These are phyloP conservation scores for Lachancea quebecensis DNA, from an alignment of 805 yeast species.

Conservation along the genomic window DNA sequence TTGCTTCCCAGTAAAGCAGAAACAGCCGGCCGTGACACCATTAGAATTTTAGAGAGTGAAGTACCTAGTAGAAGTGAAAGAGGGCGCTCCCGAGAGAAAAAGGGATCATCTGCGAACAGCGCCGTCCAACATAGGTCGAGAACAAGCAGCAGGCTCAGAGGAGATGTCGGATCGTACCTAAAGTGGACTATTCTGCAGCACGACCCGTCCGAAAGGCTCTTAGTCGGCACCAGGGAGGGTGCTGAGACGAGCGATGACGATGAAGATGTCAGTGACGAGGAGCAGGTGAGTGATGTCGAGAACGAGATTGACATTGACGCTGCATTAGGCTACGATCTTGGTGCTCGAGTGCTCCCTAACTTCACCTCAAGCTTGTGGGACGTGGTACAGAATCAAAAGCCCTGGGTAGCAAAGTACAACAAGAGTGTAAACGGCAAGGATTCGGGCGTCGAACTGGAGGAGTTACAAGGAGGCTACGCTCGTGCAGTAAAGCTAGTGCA, in stretches of 20 bases:
- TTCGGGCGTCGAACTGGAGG: slow-evolving; percentile 11
- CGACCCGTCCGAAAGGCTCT: slow-evolving; percentile 65
- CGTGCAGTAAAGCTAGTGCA: slow-evolving; percentile 17
- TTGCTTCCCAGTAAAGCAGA: slow-evolving; percentile 7
- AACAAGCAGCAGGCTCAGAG: slow-evolving; percentile 26
- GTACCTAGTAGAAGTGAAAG: slow-evolving; percentile 21
- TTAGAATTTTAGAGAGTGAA: slow-evolving; percentile 9
- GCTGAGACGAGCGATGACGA: slow-evolving; percentile 40
- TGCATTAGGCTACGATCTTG: slow-evolving; percentile 28
- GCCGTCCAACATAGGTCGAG: slow-evolving; percentile 16
- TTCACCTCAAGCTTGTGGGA: slow-evolving; percentile 24
- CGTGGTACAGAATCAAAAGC: slow-evolving; percentile 27
- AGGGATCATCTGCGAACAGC: slow-evolving; percentile 8
- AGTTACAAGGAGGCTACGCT: slow-evolving; percentile 23
- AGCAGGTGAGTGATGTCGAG: slow-evolving; percentile 34
- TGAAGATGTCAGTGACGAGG: slow-evolving; percentile 35
- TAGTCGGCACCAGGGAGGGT: slow-evolving; percentile 16
- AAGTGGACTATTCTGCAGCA: slow-evolving; percentile 64
- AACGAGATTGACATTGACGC: slow-evolving; percentile 29
- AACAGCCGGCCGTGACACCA: slow-evolving; percentile 5
- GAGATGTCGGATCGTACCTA: slow-evolving; percentile 35
- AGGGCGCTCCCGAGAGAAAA: slow-evolving; percentile 22
- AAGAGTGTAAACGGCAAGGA: background rate
- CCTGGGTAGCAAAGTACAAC: slow-evolving; percentile 23
- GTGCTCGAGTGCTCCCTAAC: slow-evolving; percentile 30